A percentile compares a stretch with the other conserved stretches of the same genome.
phyloP scores from a whole-genome alignment of 306 rosid genomes.

The Astragalus membranaceus region DNA sequence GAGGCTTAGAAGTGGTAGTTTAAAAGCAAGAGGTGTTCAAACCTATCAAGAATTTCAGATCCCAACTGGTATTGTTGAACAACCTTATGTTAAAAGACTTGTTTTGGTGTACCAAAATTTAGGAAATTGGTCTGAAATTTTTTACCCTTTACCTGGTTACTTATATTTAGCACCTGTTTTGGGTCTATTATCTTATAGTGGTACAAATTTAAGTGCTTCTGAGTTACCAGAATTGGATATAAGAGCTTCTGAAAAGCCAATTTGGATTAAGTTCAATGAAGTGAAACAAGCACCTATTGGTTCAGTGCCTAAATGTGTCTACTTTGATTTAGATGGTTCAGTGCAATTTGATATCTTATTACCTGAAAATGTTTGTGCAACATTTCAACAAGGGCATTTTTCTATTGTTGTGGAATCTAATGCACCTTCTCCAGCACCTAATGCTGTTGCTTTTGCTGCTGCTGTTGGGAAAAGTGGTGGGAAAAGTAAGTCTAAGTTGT shows the following conservation, averaged over 20 bases:
- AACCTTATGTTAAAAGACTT: slow-evolving; percentile 58
- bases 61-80: slow-evolving; percentile 57
- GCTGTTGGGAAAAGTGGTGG: not conserved
- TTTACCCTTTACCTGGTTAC: slow-evolving; percentile 65
- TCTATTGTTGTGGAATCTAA: slow-evolving; percentile 44
- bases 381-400: slow-evolving; percentile 51
- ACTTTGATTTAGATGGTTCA: slow-evolving; percentile 52
- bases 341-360: slow-evolving; percentile 42
- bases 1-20: slow-evolving; percentile 67
- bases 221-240: slow-evolving; percentile 51
- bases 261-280: slow-evolving; percentile 37
- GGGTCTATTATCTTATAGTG: slow-evolving; percentile 52
- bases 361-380: slow-evolving; percentile 41
- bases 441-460: slow-evolving; percentile 19
- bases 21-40: slow-evolving; percentile 47
- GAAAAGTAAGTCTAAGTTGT: slow-evolving; percentile 20
- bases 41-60: slow-evolving; percentile 58
- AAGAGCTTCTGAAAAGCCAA: slow-evolving; percentile 44
- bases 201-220: slow-evolving; percentile 31
- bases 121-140: slow-evolving; percentile 48
- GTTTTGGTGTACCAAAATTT: slow-evolving; percentile 54
- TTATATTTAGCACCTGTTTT: slow-evolving; percentile 50
- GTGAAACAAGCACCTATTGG: slow-evolving; percentile 22
- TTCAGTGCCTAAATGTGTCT: slow-evolving; percentile 39
- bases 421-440: slow-evolving; percentile 44